These are phyloP conservation scores for Erysimum cheiri DNA, from an alignment of 441 rosid species.

Conservation along the genomic window DNA sequence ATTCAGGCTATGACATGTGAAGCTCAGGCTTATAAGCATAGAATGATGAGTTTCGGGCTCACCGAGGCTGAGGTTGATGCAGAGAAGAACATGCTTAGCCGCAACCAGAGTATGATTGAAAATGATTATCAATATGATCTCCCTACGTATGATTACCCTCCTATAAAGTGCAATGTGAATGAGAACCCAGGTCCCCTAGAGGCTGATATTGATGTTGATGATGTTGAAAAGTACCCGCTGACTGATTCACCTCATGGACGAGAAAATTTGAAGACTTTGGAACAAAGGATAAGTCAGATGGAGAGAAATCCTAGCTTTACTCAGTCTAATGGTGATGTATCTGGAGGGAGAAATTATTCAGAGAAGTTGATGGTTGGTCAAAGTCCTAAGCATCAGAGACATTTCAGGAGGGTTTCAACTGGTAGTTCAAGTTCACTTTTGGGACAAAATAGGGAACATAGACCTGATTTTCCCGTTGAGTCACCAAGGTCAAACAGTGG, in stretches of 20 bases:
- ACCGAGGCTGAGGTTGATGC: conserved; percentile 73
- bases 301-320: conserved; percentile 66
- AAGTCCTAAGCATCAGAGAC: conserved; percentile 72
- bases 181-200: conserved; percentile 60
- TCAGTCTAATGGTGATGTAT: conserved; percentile 56
- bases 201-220: conserved; percentile 66
- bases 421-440: conserved; percentile 66
- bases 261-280: conserved; percentile 72
- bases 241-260: conserved; percentile 63
- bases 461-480: conserved; percentile 51
- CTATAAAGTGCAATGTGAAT: conserved; percentile 71
- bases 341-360: conserved; percentile 50
- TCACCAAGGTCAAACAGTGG: conserved; percentile 57
- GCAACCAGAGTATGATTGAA: conserved; percentile 50
- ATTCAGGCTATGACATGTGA: conserved; percentile 82
- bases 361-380: conserved; percentile 86
- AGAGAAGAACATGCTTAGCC: conserved; percentile 52
- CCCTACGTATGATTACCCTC: conserved; percentile 72
- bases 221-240: conserved; percentile 76
- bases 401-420: conserved; percentile 56
- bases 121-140: conserved; percentile 55
- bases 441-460: conserved; percentile 53
- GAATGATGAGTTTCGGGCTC: conserved; percentile 92
- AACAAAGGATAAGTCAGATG: conserved; percentile 76
- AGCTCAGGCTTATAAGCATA: conserved; percentile 85